phyloP scores from a whole-genome alignment of 768 basidiomycete species.

The Leccinum fibrillosum region DNA sequence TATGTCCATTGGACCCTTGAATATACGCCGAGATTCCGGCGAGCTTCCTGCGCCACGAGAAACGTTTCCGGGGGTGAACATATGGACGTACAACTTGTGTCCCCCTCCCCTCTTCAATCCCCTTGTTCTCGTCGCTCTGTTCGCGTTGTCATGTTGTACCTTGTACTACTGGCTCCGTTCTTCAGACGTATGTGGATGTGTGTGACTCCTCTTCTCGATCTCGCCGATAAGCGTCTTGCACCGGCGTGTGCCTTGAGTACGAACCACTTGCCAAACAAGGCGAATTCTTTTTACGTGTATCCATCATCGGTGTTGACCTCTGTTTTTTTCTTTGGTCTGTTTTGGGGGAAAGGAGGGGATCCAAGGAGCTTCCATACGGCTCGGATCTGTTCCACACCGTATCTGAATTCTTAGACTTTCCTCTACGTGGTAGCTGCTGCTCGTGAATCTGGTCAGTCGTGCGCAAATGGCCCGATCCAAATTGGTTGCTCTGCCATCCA shows the following conservation, averaged over 20 bases:
- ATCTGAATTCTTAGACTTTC: not conserved
- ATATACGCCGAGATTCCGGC: not conserved
- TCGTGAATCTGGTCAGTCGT: not conserved
- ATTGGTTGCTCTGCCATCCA: not conserved
- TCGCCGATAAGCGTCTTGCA: not conserved
- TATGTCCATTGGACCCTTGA: not conserved
- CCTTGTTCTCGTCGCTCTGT: not conserved
- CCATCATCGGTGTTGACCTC: not conserved
- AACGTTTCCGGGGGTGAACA: not conserved
- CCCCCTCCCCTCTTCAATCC: not conserved
- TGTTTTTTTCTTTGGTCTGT: not conserved
- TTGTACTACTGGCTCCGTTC: not conserved
- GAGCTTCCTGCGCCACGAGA: not conserved
- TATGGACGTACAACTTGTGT: not conserved
- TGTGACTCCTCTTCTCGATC: not conserved
- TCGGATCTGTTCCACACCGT: conserved; percentile 3
- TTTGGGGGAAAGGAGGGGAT: not conserved
- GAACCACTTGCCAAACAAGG: not conserved
- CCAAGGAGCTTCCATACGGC: not conserved
- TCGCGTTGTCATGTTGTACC: not conserved
- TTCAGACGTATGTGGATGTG: not conserved
- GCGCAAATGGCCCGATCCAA: not conserved
- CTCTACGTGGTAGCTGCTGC: not conserved
- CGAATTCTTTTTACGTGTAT: conserved; percentile 5
- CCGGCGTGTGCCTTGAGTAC: not conserved